Evolutionary conservation across 805 yeast genomes (phyloP).

Genomic region (Barnettozyma wickerhamii): DNA sequence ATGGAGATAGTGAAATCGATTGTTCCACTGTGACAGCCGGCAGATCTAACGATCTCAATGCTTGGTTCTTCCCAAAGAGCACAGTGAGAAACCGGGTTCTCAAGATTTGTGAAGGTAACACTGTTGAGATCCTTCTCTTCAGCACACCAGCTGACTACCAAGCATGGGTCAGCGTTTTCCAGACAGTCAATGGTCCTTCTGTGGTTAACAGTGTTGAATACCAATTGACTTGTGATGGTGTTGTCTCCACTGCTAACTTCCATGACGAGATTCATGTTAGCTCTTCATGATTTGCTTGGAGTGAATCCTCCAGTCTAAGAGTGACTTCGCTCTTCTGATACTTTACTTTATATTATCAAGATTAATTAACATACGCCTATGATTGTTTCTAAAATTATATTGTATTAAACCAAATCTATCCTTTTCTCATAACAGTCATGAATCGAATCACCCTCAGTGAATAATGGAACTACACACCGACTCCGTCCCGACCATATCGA

Average conservation of each 20-base stretch:
- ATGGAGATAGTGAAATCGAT: slow-evolving; percentile 14
- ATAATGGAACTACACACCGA: slow-evolving; percentile 5
- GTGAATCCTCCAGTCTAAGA: neutral
- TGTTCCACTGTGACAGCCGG: slow-evolving; percentile 19
- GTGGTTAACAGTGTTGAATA: neutral
- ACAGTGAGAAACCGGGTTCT: slow-evolving; percentile 9
- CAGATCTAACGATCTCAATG: slow-evolving; percentile 28
- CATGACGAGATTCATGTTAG: neutral
- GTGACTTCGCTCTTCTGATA: no score
- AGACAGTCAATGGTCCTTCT: slow-evolving; percentile 10
- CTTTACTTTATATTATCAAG: no score
- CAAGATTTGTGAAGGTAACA: slow-evolving; percentile 24
- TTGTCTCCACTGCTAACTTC: neutral
- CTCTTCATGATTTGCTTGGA: neutral
- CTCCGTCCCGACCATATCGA: slow-evolving; percentile 3
- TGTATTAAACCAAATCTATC: neutral
- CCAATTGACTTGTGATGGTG: neutral
- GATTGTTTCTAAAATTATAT: neutral
- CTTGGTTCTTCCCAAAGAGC: slow-evolving; percentile 29
- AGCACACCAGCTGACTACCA: slow-evolving; percentile 25
- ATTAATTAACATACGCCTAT: neutral
- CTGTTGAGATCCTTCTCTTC: slow-evolving; percentile 17
- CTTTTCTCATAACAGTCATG: neutral
- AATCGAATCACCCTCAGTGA: slow-evolving; percentile 3
- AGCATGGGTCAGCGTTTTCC: slow-evolving; percentile 28